These are phyloP conservation scores for Apiosordaria backusii DNA, from an alignment of 495 filamentous ascomycete species.

Conservation along the genomic window DNA sequence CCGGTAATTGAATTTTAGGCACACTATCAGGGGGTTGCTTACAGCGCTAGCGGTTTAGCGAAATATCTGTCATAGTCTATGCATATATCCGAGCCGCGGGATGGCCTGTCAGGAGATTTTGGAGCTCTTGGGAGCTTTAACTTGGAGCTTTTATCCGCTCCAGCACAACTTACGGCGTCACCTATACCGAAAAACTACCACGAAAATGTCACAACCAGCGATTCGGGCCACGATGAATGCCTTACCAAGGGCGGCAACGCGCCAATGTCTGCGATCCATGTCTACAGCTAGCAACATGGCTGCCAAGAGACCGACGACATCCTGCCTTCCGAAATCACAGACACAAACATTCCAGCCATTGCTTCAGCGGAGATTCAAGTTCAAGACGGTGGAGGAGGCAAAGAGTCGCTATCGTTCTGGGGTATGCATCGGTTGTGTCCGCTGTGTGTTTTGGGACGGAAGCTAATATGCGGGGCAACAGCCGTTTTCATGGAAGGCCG, in stretches of 20 bases:
- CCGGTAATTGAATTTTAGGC: too few species aligned
- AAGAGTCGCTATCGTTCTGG: slow-evolving; percentile 51
- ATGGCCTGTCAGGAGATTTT: slow-evolving; percentile 20
- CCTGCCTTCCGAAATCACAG: slow-evolving; percentile 16
- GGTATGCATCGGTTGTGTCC: slow-evolving; percentile 28
- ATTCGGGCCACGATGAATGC: slow-evolving; percentile 26
- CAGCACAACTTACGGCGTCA: slow-evolving; percentile 1
- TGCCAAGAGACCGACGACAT: slow-evolving; percentile 20
- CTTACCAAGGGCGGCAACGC: slow-evolving; percentile 20
- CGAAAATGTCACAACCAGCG: slow-evolving; percentile 29
- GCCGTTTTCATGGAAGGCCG: slow-evolving; percentile 91
- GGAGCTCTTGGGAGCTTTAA: slow-evolving; percentile 6
- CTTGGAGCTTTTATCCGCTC: background rate
- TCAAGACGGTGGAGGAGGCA: slow-evolving; percentile 55
- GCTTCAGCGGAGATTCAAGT: slow-evolving; percentile 35
- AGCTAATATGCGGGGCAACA: slow-evolving; percentile 30
- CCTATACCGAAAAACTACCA: slow-evolving; percentile 4
- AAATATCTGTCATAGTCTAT: background rate
- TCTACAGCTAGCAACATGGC: slow-evolving; percentile 23
- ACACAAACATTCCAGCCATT: slow-evolving; percentile 32
- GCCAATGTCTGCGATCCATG: slow-evolving; percentile 29
- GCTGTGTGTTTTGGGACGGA: background rate
- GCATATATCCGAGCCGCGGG: background rate
- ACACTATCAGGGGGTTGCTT: background rate
- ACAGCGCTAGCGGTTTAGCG: background rate